A percentile compares a stretch with the other conserved stretches of the same genome.
Evolutionary conservation across 345 rosid genomes (phyloP).

Genomic region (Brassica carinata): DNA sequence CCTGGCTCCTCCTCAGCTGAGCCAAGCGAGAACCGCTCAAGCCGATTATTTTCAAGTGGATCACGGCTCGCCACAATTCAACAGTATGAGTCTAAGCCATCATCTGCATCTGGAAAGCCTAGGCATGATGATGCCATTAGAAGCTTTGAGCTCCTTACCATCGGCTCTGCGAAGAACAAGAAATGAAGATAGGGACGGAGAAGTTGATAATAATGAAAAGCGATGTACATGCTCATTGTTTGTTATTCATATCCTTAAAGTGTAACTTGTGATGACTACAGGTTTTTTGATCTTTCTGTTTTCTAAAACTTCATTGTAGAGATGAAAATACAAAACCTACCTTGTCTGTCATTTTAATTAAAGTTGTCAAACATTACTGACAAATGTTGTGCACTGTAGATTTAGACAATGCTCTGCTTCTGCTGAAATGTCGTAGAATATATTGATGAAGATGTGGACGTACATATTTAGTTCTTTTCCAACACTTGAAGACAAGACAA

Average conservation of each 20-base stretch:
- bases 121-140: constrained; percentile 64
- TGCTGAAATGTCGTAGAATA: constrained; percentile 28
- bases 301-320: neutral
- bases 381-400: neutral
- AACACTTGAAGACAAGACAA: constrained; percentile 24
- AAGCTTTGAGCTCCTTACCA: constrained; percentile 79
- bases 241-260: constrained; percentile 9
- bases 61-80: constrained; percentile 61
- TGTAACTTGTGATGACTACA: neutral
- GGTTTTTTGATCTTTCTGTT: neutral
- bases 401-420: constrained; percentile 3
- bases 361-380: constrained; percentile 1
- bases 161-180: constrained; percentile 54
- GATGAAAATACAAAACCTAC: neutral
- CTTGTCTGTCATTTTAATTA: neutral
- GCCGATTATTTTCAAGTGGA: constrained; percentile 65
- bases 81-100: constrained; percentile 64
- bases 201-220: neutral
- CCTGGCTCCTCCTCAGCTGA: constrained; percentile 83
- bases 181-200: constrained; percentile 40
- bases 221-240: constrained; percentile 9
- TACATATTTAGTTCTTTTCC: neutral
- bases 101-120: constrained; percentile 56
- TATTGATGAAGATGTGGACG: constrained; percentile 4
- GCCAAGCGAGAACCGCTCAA: constrained; percentile 64